phyloP scores from a whole-genome alignment of 2,329 filamentous ascomycete species.

The Pseudogymnoascus sp. region DNA sequence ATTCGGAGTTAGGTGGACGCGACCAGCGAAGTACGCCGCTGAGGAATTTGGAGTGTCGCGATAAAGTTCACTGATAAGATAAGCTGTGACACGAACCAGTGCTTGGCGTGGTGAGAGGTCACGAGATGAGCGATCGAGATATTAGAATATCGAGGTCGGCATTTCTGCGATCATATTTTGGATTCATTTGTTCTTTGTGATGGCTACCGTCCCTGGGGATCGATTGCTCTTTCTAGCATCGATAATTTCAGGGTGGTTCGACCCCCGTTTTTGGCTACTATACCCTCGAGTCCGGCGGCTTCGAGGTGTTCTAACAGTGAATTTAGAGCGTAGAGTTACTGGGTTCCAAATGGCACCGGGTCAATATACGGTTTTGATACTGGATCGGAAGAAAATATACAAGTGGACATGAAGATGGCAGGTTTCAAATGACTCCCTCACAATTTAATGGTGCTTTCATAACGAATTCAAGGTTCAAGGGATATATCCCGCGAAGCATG shows the following conservation, averaged over 20 bases:
- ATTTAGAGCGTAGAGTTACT: too few relatives aligned
- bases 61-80: conserved; percentile 8
- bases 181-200: background rate
- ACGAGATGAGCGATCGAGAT: background rate
- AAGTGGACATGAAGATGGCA: background rate
- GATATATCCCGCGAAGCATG: background rate
- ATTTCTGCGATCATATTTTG: background rate
- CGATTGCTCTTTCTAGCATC: too few relatives aligned
- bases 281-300: too few relatives aligned
- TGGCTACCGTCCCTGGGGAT: too few relatives aligned
- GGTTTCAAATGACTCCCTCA: background rate
- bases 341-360: too few relatives aligned
- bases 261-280: too few relatives aligned
- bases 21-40: background rate
- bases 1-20: background rate
- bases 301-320: too few relatives aligned
- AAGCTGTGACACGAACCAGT: background rate
- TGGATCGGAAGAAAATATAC: background rate
- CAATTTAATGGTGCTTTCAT: background rate
- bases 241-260: too few relatives aligned
- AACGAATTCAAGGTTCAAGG: background rate
- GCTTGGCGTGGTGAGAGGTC: background rate
- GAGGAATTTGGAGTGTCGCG: background rate
- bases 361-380: background rate
- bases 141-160: background rate